Percentiles rank a stretch among this genome's conserved stretches.
Conservation (phyloP, 768 basidiomycete genomes). For the Tylopilus subfusipes region DNA sequence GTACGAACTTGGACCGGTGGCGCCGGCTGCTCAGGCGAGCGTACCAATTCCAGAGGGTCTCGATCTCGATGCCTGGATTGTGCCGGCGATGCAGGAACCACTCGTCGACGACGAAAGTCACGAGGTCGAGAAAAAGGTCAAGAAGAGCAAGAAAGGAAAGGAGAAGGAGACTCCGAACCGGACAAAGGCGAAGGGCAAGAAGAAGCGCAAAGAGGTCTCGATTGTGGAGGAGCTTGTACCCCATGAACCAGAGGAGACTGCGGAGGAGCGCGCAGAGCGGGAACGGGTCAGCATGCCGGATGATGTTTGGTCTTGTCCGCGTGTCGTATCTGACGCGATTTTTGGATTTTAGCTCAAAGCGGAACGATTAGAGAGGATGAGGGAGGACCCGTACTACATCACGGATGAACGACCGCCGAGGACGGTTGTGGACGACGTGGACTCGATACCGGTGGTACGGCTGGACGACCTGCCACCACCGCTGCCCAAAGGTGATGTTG, state of each 20-base stretch:
- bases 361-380: slow-evolving; percentile 69
- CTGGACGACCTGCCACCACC: slow-evolving; percentile 70
- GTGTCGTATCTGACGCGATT: slow-evolving; percentile 1
- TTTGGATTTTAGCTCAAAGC: slow-evolving; percentile 55
- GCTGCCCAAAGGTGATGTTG: slow-evolving; percentile 29
- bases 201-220: slow-evolving; percentile 38
- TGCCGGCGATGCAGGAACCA: slow-evolving; percentile 49
- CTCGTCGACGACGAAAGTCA: slow-evolving; percentile 31
- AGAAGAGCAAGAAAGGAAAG: slow-evolving; percentile 44
- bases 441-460: slow-evolving; percentile 86
- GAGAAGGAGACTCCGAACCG: slow-evolving; percentile 38
- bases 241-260: slow-evolving; percentile 47
- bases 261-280: slow-evolving; percentile 56
- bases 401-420: slow-evolving; percentile 54
- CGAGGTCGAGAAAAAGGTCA: slow-evolving; percentile 39
- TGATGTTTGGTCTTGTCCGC: background rate
- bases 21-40: slow-evolving; percentile 70
- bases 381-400: slow-evolving; percentile 92
- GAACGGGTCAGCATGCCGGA: slow-evolving; percentile 51
- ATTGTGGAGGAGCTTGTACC: slow-evolving; percentile 32
- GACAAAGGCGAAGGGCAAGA: slow-evolving; percentile 37
- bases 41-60: slow-evolving; percentile 81
- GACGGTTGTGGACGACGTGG: slow-evolving; percentile 56
- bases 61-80: slow-evolving; percentile 83
- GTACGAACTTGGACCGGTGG: slow-evolving; percentile 86